These are phyloP conservation scores for Tetramitus jugosus DNA, from an alignment of 208 protist genomes.

Conservation along the genomic window DNA sequence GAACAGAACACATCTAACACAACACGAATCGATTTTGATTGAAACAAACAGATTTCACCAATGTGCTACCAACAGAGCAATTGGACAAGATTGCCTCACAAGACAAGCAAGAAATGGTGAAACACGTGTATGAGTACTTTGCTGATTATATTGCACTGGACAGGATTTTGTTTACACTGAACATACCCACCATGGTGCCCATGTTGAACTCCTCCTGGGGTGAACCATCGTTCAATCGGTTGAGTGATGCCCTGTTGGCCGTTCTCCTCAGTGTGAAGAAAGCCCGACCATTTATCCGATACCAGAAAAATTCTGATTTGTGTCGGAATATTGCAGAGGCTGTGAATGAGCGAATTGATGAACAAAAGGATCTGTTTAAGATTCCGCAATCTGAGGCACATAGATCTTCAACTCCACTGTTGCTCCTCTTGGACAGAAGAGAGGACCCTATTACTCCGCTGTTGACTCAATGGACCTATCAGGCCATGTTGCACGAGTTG, in stretches of 20 bases:
- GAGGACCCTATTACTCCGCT: slow-evolving; percentile 91
- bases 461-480: slow-evolving; percentile 96
- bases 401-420: slow-evolving; percentile 37
- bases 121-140: slow-evolving; percentile 18
- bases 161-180: neutral
- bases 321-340: neutral
- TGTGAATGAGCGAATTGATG: neutral
- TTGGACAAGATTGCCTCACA: slow-evolving; percentile 5
- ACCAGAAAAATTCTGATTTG: neutral
- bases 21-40: too few relatives aligned
- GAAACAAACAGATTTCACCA: slow-evolving; percentile 17
- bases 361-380: slow-evolving; percentile 21
- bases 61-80: neutral
- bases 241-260: neutral
- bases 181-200: too few relatives aligned
- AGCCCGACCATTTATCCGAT: slow-evolving; percentile 19
- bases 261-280: neutral
- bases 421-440: slow-evolving; percentile 57
- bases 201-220: neutral
- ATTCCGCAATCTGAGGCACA: slow-evolving; percentile 9
- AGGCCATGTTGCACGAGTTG: slow-evolving; percentile 97
- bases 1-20: neutral
- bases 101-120: neutral
- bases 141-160: slow-evolving; percentile 22
- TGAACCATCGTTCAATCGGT: neutral